A percentile compares a stretch with the other conserved stretches of the same genome.
These are phyloP conservation scores for Peronosclerospora sorghi DNA, from an alignment of 352 stramenopile genomes.

Conservation along the genomic window DNA sequence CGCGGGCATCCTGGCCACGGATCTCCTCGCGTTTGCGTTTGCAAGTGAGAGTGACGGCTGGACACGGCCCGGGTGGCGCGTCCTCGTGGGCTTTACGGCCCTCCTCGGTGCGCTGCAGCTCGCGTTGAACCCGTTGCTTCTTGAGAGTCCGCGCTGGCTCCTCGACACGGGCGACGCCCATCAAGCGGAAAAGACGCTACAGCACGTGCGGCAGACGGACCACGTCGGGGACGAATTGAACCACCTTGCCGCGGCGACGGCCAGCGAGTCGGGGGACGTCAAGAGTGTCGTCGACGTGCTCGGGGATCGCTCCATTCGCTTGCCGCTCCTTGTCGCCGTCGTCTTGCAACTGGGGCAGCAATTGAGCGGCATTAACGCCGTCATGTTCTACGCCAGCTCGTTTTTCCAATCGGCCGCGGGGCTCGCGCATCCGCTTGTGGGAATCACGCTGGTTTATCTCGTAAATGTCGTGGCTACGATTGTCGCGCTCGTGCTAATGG, in stretches of 20 bases:
- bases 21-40: conserved; percentile 49
- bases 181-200: conserved; percentile 39
- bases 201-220: conserved; percentile 33
- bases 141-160: conserved; percentile 56
- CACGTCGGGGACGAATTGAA: conserved; percentile 62
- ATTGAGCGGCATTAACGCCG: conserved; percentile 62
- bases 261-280: conserved; percentile 39
- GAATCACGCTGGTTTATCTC: conserved; percentile 48
- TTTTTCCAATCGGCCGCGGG: conserved; percentile 62
- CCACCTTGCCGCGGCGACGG: conserved; percentile 48
- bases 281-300: conserved; percentile 46
- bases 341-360: conserved; percentile 57
- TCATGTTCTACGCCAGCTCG: conserved; percentile 73
- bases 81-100: conserved; percentile 56
- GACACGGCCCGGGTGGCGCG: conserved; percentile 39
- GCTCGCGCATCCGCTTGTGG: conserved; percentile 43
- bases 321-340: conserved; percentile 48
- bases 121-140: conserved; percentile 34
- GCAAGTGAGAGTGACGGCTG: conserved; percentile 34
- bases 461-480: conserved; percentile 62
- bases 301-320: conserved; percentile 34
- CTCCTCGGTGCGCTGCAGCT: conserved; percentile 44
- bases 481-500: conserved; percentile 63
- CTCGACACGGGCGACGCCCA: conserved; percentile 47
- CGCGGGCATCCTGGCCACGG: conserved; percentile 33